Evolutionary conservation across 805 yeast genomes (phyloP).

Genomic region (Candida koratica): DNA sequence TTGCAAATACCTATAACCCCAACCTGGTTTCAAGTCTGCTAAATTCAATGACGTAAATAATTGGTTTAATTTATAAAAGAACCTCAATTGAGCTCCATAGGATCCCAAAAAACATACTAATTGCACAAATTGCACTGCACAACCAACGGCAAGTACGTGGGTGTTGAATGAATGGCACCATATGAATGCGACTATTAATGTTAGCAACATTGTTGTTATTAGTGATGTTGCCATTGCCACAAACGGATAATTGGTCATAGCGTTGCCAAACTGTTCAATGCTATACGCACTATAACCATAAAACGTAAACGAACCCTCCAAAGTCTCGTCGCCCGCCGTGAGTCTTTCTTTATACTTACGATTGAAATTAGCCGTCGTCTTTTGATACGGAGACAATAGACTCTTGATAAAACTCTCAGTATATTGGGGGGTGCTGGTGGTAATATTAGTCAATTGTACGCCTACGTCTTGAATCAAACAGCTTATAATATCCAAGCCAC

Average conservation of each 20-base stretch:
- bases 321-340: slow-evolving; percentile 12
- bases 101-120: slow-evolving; percentile 7
- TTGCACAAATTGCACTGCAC: slow-evolving; percentile 8
- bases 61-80: slow-evolving; percentile 9
- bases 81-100: slow-evolving; percentile 13
- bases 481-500: slow-evolving; percentile 46
- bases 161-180: slow-evolving; percentile 4
- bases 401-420: slow-evolving; percentile 37
- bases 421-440: slow-evolving; percentile 30
- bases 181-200: slow-evolving; percentile 3
- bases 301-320: slow-evolving; percentile 13
- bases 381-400: slow-evolving; percentile 38
- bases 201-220: slow-evolving; percentile 5
- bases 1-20: slow-evolving; percentile 15
- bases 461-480: slow-evolving; percentile 51
- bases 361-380: slow-evolving; percentile 15
- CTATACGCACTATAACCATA: slow-evolving; percentile 14
- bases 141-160: slow-evolving; percentile 1
- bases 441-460: slow-evolving; percentile 38
- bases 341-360: slow-evolving; percentile 13
- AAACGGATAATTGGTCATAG: slow-evolving; percentile 12
- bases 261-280: slow-evolving; percentile 14
- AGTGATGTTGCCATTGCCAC: slow-evolving; percentile 10
- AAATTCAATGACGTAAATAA: slow-evolving; percentile 10
- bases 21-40: slow-evolving; percentile 12